Evolutionary conservation across 768 basidiomycete genomes (phyloP).

Genomic region (Hericium rajendrae): DNA sequence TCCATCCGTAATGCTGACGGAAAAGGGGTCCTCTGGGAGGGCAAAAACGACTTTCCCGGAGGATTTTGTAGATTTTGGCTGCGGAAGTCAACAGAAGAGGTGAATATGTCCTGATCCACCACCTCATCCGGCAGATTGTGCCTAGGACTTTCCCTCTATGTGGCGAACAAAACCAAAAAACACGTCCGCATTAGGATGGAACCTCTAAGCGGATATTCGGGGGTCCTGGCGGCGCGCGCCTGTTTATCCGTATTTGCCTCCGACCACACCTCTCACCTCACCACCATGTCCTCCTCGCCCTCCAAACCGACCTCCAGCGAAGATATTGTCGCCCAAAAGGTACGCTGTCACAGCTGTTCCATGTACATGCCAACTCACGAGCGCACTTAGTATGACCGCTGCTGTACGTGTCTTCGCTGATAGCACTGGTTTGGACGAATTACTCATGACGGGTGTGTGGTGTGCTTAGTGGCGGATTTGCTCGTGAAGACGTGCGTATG

Average conservation of each 20-base stretch:
- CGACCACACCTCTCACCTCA: neutral
- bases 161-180: no score
- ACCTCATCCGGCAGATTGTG: no score
- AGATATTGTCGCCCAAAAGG: slow-evolving; percentile 87
- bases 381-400: slow-evolving; percentile 65
- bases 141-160: no score
- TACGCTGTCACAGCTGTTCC: slow-evolving; percentile 18
- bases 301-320: slow-evolving; percentile 75
- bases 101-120: no score
- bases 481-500: slow-evolving; percentile 77
- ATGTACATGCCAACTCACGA: neutral
- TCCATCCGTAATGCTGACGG: no score
- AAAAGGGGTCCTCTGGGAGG: no score
- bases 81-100: no score
- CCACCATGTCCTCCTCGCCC: slow-evolving; percentile 31
- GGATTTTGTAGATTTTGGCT: no score
- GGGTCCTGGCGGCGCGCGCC: neutral
- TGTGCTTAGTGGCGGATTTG: slow-evolving; percentile 55
- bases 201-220: no score
- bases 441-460: slow-evolving; percentile 9
- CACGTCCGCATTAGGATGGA: no score
- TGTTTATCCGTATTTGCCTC: slow-evolving; percentile 8
- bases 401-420: slow-evolving; percentile 27
- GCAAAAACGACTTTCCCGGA: no score
- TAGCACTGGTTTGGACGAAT: neutral